Evolutionary conservation across 768 basidiomycete species (phyloP), one percentile per base, ranked within the genome.

Genomic region (Clitopilus hobsonii): DNA sequence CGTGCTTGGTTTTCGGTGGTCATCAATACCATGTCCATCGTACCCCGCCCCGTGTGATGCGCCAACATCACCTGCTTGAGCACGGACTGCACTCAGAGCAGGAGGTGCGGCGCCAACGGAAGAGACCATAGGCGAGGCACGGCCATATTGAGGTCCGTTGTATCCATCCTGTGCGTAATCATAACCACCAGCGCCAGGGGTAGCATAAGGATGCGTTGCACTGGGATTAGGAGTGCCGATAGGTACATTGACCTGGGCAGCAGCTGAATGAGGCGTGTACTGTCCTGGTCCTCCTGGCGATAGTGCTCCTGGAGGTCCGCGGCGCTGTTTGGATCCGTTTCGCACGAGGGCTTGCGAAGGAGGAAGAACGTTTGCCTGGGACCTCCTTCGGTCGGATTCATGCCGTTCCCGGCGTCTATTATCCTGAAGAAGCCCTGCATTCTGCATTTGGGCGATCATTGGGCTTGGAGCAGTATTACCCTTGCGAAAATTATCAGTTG

Each of bases 261-360:
- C 85, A 32, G 81, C 81, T 49, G 89, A 89, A 63, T 85, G 75
- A n/a, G 89, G 86, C 16, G 87, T 85, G 56, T 75, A 70, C 61
- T 85, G 84, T 36, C 83, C 84, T 23, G 82, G 71, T 49, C 69
- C 74, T 47, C 80, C 80, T 38, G 86, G 85, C 6, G 78, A 76
- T 52, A 89, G 81, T 54, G 76, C 78, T 52, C 74, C 75, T 20
- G n/a, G 41, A 32, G 84, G 87, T 47, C 81, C 68, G 66, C 84
- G 82, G 59, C 83, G 82, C 59, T 84, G 79, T 69, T 88, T 91
- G 54, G 88, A 89, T 38, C 85, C 86, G 63, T 85, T 79, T 36
- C 89, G 84, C 52, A 89, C 86, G 54, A 91, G 79, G 10, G 89
- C 90, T 54, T 90, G 89, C 14, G 91, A 89, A 22, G 88, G 86